Percentiles rank a stretch among this genome's conserved stretches.
These are phyloP conservation scores for Eremochloa ophiuroides DNA, from an alignment of 176 grass and related monocot genomes.

Conservation along the genomic window DNA sequence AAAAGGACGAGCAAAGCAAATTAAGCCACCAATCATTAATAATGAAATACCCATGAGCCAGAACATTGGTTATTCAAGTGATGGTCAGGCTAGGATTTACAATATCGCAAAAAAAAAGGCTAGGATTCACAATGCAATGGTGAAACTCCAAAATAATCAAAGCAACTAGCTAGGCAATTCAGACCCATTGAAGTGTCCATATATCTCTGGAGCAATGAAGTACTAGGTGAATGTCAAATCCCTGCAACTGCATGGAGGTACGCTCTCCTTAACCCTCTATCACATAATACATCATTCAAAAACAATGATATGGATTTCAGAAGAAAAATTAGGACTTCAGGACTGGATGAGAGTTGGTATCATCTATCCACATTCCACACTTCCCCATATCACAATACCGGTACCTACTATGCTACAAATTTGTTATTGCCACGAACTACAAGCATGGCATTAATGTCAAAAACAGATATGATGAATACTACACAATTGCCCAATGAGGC, in stretches of 20 bases:
- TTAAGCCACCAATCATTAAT: neutral
- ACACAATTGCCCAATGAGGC: neutral
- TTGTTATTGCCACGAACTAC: neutral
- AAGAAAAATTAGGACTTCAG: neutral
- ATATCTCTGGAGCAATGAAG: neutral
- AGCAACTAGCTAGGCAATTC: neutral
- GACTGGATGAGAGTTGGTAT: neutral
- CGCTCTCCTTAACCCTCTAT: neutral
- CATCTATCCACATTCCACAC: neutral
- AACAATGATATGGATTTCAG: neutral
- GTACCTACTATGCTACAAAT: neutral
- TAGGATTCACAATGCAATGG: neutral
- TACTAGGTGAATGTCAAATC: neutral
- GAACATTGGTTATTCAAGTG: neutral
- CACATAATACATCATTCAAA: neutral
- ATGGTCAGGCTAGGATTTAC: neutral
- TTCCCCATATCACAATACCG: neutral
- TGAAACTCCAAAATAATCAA: neutral
- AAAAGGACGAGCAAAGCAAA: neutral
- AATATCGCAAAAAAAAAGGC: too few relatives aligned
- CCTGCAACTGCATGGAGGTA: neutral
- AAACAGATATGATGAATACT: neutral
- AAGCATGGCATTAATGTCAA: neutral
- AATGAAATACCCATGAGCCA: neutral
- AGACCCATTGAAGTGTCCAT: neutral